Percentiles rank a stretch among this genome's conserved stretches.
Evolutionary conservation across 1,284 basidiomycete species (phyloP).

Genomic region (Cystobasidium sp.): DNA sequence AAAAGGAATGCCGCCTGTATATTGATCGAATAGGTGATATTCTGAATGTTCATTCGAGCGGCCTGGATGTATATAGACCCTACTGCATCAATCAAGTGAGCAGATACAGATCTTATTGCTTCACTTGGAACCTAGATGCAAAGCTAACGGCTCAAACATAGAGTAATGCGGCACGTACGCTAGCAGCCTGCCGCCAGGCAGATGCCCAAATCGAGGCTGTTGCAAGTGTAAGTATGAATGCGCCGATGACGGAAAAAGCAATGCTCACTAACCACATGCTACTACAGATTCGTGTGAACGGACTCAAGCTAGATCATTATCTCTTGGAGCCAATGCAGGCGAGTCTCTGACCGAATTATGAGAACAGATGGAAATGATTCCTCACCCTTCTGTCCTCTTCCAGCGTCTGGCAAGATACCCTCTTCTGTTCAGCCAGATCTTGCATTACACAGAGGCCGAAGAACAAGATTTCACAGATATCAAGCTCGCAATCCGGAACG

Average conservation of each 20-base stretch:
- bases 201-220: conserved; percentile 70
- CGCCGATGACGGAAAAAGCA: too few relatives aligned
- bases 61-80: conserved; percentile 68
- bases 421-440: conserved; percentile 76
- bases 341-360: not conserved
- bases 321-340: conserved; percentile 88
- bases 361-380: not conserved
- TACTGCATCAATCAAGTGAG: conserved; percentile 85
- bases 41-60: conserved; percentile 71
- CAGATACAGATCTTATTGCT: not conserved
- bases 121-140: not conserved
- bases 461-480: conserved; percentile 65
- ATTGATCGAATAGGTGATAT: conserved; percentile 87
- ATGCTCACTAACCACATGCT: not conserved
- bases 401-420: conserved; percentile 86
- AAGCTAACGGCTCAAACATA: not conserved
- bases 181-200: conserved; percentile 73
- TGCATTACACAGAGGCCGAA: conserved; percentile 73
- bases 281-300: conserved; percentile 62
- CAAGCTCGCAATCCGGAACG: conserved; percentile 64
- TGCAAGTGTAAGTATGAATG: conserved; percentile 65
- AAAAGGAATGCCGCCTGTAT: conserved; percentile 86
- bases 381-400: not conserved
- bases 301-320: conserved; percentile 87
- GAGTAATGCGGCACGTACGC: conserved; percentile 65